phyloP scores from a whole-genome alignment of 352 stramenopile genomes.

The Phytopythium boreale region DNA sequence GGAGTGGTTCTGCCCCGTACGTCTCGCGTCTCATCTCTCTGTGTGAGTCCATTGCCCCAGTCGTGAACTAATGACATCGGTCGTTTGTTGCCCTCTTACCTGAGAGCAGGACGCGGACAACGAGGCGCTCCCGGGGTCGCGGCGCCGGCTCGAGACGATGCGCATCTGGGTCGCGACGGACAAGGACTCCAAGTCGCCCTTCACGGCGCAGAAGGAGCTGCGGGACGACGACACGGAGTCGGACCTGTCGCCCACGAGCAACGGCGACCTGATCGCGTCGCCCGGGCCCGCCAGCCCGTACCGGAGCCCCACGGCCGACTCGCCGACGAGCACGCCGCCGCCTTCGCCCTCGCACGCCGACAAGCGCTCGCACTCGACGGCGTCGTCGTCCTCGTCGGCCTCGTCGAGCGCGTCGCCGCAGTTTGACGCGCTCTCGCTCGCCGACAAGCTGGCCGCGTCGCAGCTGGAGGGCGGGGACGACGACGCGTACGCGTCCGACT shows the following conservation, averaged over 20 bases:
- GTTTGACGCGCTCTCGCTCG: constrained; percentile 42
- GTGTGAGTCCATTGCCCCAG: background rate
- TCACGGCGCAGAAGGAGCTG: constrained; percentile 34
- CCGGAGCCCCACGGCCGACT: constrained; percentile 14
- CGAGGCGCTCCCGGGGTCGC: constrained; percentile 46
- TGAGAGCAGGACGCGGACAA: constrained; percentile 53
- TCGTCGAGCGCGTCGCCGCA: constrained; percentile 44
- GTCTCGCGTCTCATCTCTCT: constrained; percentile 9
- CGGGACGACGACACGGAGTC: constrained; percentile 71
- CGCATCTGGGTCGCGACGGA: constrained; percentile 86
- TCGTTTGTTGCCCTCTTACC: background rate
- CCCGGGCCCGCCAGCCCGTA: constrained; percentile 56
- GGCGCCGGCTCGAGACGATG: constrained; percentile 72
- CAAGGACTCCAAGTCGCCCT: constrained; percentile 85
- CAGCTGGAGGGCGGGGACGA: constrained; percentile 36
- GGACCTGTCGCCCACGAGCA: constrained; percentile 47
- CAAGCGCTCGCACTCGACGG: constrained; percentile 35
- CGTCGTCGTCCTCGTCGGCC: constrained; percentile 34
- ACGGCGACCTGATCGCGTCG: constrained; percentile 38
- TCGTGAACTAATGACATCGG: no score
- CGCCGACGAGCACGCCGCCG: constrained; percentile 33
- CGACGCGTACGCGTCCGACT: constrained; percentile 68
- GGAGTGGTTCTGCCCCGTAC: constrained; percentile 84
- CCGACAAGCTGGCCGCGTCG: constrained; percentile 24
- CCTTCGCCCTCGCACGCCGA: constrained; percentile 34